Base-by-base conservation (phyloP, 2,329 filamentous ascomycete species). In the Pseudonectria foliicola region DNA sequence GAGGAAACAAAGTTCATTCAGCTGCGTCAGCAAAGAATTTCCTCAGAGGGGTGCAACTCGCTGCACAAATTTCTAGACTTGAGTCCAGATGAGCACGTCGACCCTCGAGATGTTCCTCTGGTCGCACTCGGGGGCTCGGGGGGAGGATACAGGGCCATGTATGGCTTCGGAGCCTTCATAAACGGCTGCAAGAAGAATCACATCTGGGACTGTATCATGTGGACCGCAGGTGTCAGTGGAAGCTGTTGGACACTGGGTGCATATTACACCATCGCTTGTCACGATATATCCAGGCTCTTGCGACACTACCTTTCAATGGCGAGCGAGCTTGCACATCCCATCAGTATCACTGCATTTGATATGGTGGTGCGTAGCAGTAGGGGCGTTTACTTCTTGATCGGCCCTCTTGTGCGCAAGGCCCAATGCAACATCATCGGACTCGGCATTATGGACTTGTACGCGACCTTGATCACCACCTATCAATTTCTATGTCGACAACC, bases 391-490 rank as follows among this genome's bases (percentile, higher is more conserved):
- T 51, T 51, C 10, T 25, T 51, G 0, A 40, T 51, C 0, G 48
- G 48, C 0, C 48, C 48, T 0, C 7, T 51, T 0, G 46, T 51
- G 0, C 35, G 46, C 7, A 51, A 51, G 29, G 48, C 48, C 1
- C 42, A 48, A n/a, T 48, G 36, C 3, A 46, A 38, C 7, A 51
- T 51, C 3, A 51, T 51, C 2, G 48, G 48, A 0, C 4, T 51
- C 3, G 46, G 48, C 1, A 40, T 51, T 1, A 51, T 51, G 48
- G 48, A 51, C 2, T 27, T 51, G 0, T 51, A 51, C 25, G 49
- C 48, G 2, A 51, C 48, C 0, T 29, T 51, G 1, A 50, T 43
- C 0, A 43, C 48, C 0, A 48, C 42, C 0, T 49, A 51, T 7
- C 48, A 51, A 12, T 18, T 51, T 0, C 8, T 51, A 0, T 44